Evolutionary conservation across 305 asterid species (phyloP).

Genomic region (Fraxinus nigra): DNA sequence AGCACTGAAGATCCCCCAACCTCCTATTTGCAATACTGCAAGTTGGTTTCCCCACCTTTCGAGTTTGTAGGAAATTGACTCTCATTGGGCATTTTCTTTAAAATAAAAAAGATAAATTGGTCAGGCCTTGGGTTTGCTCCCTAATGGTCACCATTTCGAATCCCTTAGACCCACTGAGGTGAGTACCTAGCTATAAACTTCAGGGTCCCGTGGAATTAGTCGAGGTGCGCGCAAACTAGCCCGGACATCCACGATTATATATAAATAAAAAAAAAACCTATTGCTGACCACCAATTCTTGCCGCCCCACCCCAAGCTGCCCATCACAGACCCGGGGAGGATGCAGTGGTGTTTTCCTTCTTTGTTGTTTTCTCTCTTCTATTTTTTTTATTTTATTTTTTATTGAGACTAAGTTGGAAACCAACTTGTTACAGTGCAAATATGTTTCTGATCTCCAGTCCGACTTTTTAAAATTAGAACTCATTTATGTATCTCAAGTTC

Average conservation of each 20-base stretch:
- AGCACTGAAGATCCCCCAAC: not conserved
- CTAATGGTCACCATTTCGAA: no score
- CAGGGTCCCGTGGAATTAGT: no score
- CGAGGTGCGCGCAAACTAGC: no score
- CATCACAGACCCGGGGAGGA: not conserved
- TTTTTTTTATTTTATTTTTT: not conserved
- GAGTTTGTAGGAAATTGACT: not conserved
- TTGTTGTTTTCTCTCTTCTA: not conserved
- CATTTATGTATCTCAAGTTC: not conserved
- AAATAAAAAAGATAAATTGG: no score
- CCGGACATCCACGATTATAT: no score
- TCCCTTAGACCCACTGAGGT: no score
- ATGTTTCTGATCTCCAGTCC: not conserved
- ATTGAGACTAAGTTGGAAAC: not conserved
- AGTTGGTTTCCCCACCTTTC: not conserved
- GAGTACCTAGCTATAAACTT: no score
- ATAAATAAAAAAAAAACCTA: not conserved
- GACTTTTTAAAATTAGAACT: not conserved
- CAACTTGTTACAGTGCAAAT: not conserved
- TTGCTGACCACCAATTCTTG: not conserved
- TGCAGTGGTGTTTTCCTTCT: not conserved
- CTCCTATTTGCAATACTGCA: not conserved
- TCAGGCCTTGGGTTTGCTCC: no score
- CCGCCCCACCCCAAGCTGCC: not conserved
- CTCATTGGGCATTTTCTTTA: not conserved